Evolutionary conservation across 1,284 basidiomycete genomes (phyloP), one percentile per base, ranked within the genome.

Genomic region (Trichosporon inkin): DNA sequence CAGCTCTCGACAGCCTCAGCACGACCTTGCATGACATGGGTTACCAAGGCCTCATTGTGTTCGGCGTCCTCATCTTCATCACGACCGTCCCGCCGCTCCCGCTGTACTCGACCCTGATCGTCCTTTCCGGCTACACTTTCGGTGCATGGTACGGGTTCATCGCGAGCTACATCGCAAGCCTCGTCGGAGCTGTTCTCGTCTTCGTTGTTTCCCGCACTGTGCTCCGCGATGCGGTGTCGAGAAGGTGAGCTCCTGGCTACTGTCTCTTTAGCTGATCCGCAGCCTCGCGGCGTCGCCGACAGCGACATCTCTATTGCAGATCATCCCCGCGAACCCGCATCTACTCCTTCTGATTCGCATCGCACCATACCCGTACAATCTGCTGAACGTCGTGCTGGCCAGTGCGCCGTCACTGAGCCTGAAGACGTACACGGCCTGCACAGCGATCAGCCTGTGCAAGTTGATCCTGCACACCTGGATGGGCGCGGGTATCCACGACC

Each of bases 321-420:
- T 79, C 68, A 58, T 75, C 68, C 67, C 74, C 67, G 56, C 68
- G 65, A 59, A 73, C 67, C 62, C 79, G 61, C 75, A 82, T 75
- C 71, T 82, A 19, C 73, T 82, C 1, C 80, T 81, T 44, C 68
- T 82, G 19, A 81, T 82, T 55, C 75, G 81, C 22, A 72, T 82
- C 16, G 81, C 80, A 5, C 81, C 81, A 6, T 82, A 82, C 65
- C 80, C 74, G 2, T 82, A 81, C 79, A 82, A 82, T 68, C 73
- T 82, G 44, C 78, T 82, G 69, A 82, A 82, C 70, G 80, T 80
- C 41, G 75, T 82, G 13, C 77, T 82, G 19, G 81, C 81, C n/a
- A 79, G 78, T 39, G 79, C 79, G 2, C 76, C 77, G 6, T 74
- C 79, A 4, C 70, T 82, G 34, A 74, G 77, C 1, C 68, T 82